Conservation (phyloP, 129 eudicot genomes). For the Chrysanthemum makinoi region DNA sequence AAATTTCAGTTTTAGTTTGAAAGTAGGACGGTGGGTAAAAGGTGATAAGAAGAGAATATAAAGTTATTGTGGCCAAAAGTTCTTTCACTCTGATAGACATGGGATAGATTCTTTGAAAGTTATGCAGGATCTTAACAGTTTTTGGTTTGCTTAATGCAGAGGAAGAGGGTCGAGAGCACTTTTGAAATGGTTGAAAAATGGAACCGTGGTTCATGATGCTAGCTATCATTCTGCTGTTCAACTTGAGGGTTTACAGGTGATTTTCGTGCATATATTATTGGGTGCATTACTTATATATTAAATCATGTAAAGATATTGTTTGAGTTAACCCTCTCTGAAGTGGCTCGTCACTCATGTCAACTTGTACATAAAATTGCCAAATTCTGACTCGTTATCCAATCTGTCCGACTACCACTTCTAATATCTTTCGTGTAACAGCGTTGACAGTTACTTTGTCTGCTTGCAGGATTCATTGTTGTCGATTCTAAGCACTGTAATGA, state of each 20-base stretch:
- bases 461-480: slow-evolving; percentile 62
- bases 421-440: neutral
- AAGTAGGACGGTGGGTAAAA: too few species aligned
- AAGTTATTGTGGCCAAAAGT: neutral
- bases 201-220: slow-evolving; percentile 85
- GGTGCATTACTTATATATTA: neutral
- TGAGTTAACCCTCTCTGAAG: neutral
- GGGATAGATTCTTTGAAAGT: neutral
- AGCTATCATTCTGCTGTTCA: slow-evolving; percentile 74
- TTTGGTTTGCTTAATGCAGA: slow-evolving; percentile 40
- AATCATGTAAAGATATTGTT: neutral
- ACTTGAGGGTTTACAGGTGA: slow-evolving; percentile 84
- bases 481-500: slow-evolving; percentile 49
- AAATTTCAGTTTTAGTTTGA: neutral
- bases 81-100: neutral
- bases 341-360: neutral
- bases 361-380: neutral
- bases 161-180: slow-evolving; percentile 95
- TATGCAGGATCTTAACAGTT: neutral
- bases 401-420: neutral
- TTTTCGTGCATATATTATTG: slow-evolving; percentile 22
- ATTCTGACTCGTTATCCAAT: neutral
- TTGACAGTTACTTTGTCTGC: slow-evolving; percentile 9
- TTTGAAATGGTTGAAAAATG: slow-evolving; percentile 64
- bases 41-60: neutral